Base-by-base conservation (phyloP, 106 monocot species). In the Dioscorea dumetorum region DNA sequence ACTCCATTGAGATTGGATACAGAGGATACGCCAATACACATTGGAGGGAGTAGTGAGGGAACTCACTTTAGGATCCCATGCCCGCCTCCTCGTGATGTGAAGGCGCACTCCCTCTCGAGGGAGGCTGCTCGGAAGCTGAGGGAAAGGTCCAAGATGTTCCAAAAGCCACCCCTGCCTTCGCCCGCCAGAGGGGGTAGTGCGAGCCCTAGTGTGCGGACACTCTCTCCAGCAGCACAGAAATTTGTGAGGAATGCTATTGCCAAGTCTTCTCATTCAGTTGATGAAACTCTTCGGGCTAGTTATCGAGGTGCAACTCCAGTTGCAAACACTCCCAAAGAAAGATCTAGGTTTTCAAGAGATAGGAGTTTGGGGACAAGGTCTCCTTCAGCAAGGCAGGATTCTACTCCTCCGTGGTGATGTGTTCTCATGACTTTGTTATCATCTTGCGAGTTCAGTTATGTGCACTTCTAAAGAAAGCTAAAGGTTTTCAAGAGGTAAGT, bases 211-310 rank as follows among this genome's bases (percentile, higher is more conserved):
- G 77, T 77, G 2, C 61, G 97, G 63, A 92, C 77, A 5, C 81
- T 99, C 50, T 99, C 97, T 3, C 89, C 92, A 4, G 97, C 97
- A 66, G 97, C 97, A 0, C 92, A 92, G 76, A 99, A 90, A 66
- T 92, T 99, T 81, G 73, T 90, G 64, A 87, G 97, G 76, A 92
- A 85, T 70, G 92, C 92, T 24, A 87, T 99, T 67, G 89, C 92
- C 17, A 99, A 92, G 68, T 83, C 97, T 19, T 84, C 92, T 0
- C 68, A 41, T 10, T 67, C 84, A 54, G 81, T 99, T 24, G 97
- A 99, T 64, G 97, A 99, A 76, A 87, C 84, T 31, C 88, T 99
- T 54, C 80, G 97, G 24, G 97, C 97, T 16, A 99, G 92, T 64
- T 99, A 99, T 48, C 74, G 92, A 23, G 89, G 97, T 4, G 59